Conservation (phyloP, 164 flowering plant genomes). For the Stephania cephalantha region DNA sequence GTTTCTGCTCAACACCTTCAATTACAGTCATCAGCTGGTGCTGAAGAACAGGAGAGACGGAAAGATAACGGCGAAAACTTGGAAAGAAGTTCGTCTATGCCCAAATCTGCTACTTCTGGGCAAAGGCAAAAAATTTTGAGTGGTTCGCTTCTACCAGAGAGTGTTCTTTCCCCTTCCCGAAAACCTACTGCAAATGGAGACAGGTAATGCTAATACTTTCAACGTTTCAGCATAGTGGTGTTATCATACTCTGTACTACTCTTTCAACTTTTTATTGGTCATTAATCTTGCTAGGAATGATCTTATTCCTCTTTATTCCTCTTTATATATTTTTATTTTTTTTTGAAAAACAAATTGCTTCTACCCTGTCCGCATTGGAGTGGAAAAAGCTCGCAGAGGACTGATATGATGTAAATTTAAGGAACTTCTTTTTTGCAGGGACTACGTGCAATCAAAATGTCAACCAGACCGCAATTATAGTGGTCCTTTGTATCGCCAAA, state of each 20-base stretch:
- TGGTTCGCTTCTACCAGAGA: slow-evolving; percentile 66
- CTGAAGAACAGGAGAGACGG: slow-evolving; percentile 30
- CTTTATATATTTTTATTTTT: slow-evolving; percentile 2
- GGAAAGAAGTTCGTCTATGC: slow-evolving; percentile 33
- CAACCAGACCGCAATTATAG: slow-evolving; percentile 62
- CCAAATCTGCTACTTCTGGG: slow-evolving; percentile 34
- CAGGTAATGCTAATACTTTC: slow-evolving; percentile 35
- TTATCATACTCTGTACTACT: neutral
- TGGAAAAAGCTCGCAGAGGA: neutral
- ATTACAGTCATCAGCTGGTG: slow-evolving; percentile 22
- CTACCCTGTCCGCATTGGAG: slow-evolving; percentile 6
- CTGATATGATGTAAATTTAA: neutral
- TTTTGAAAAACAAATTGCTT: neutral
- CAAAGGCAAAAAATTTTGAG: slow-evolving; percentile 37
- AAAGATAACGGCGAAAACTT: slow-evolving; percentile 37
- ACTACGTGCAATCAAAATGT: slow-evolving; percentile 35
- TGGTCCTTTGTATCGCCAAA: slow-evolving; percentile 59
- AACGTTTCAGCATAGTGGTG: neutral
- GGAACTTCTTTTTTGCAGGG: slow-evolving; percentile 42
- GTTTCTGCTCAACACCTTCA: slow-evolving; percentile 30
- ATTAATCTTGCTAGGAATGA: neutral
- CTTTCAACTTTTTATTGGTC: neutral
- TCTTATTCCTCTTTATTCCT: neutral
- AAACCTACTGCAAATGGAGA: slow-evolving; percentile 44
- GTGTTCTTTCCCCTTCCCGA: slow-evolving; percentile 39